Evolutionary conservation across 768 basidiomycete species (phyloP), one percentile per base, ranked within the genome.

Genomic region (Serendipita sp.): DNA sequence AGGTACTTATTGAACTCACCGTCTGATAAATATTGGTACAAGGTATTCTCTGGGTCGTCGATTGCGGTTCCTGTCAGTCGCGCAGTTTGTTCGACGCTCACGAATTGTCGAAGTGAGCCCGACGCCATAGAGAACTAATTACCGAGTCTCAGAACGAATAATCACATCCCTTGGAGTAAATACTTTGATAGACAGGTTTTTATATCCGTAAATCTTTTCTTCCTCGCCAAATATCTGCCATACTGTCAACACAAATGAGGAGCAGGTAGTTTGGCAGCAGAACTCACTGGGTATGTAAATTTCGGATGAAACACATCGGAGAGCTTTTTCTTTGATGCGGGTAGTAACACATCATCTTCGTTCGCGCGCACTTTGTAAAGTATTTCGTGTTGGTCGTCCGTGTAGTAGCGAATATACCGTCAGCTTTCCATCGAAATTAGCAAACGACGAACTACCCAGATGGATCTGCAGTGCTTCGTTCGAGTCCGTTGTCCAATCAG

Each of bases 121-220:
- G 94, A 96, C 1, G 95, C 80, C 73, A 96, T 86, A 64, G 82
- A 80, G 62, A 94, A 75, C 92, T 96, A 70, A 2, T 65, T 36
- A 46, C 23, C 23, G 34, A 16, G 16, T 33, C 40, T 27, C 3
- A 18, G 27, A 50, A 44, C 3, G 16, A 16, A 16, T n/a, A 15
- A 34, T 16, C 44, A 16, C 11, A 53, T 34, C n/a, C 1, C 44
- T 43, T 27, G 13, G 13, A 50, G 43, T 53, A 74, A 84, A 66
- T 71, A 96, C 93, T 71, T 95, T 83, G 69, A 98, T 86, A 31
- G 80, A 72, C 37, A 99, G 79, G 70, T 86, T 86, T 66, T 83
- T 80, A 75, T 96, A 98, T 1, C 95, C 95, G 72, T 95, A 97
- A 64, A 98, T 86, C 75, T 86, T 93, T 75, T 99, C 93, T 63